Percentiles rank a stretch among this genome's conserved stretches.
Conservation (phyloP, 768 basidiomycete species). For the Agrocybe chaxingu region DNA sequence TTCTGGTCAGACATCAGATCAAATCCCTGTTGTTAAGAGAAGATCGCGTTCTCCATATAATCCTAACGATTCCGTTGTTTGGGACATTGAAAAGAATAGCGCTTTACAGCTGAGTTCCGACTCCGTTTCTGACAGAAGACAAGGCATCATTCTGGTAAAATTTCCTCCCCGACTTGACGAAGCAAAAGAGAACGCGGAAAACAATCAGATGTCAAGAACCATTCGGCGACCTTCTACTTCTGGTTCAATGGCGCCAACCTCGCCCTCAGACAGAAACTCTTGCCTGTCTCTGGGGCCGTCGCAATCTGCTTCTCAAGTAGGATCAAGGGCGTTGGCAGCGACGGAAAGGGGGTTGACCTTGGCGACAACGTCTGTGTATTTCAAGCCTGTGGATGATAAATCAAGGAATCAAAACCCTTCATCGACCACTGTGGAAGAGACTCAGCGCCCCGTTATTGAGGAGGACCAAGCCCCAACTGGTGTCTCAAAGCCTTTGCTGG, state of each 20-base stretch:
- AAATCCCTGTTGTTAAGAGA: neutral
- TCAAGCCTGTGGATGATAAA: neutral
- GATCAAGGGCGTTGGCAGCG: neutral
- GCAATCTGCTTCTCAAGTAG: conserved; percentile 25
- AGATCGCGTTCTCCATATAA: conserved; percentile 9
- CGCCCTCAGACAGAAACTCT: neutral
- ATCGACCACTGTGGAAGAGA: too few relatives aligned
- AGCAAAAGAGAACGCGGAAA: too few relatives aligned
- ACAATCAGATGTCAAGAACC: too few relatives aligned
- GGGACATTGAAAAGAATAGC: conserved; percentile 29
- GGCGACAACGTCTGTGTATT: conserved; percentile 8
- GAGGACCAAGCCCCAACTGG: too few relatives aligned
- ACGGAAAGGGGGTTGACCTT: neutral
- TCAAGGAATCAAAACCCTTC: too few relatives aligned
- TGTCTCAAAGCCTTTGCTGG: too few relatives aligned
- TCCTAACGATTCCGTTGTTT: conserved; percentile 24
- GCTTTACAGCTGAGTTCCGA: conserved; percentile 4
- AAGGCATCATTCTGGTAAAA: conserved; percentile 10
- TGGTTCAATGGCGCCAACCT: too few relatives aligned
- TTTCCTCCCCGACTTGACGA: conserved; percentile 1
- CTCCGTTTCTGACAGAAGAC: conserved; percentile 5
- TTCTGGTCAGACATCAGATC: neutral
- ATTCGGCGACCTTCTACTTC: too few relatives aligned
- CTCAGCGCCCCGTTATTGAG: too few relatives aligned
- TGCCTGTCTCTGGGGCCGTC: conserved; percentile 24